A percentile compares a stretch with the other conserved stretches of the same genome.
Conservation (phyloP, 1,284 basidiomycete genomes). For the Leccinum pseudoinsigne region DNA sequence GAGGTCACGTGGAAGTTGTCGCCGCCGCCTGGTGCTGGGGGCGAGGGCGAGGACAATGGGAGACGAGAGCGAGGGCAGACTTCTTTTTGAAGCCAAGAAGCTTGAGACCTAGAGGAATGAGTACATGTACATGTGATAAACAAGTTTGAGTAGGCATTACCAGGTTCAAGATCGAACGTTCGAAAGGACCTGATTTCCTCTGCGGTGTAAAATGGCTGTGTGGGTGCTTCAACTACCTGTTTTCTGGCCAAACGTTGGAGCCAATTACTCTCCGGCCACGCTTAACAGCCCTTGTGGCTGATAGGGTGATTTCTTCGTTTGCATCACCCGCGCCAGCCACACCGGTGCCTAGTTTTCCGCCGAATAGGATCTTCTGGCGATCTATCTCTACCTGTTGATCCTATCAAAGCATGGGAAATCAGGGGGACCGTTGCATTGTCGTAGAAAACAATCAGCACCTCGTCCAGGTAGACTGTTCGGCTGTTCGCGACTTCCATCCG, state of each 20-base stretch:
- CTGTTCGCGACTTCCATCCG: conserved; percentile 71
- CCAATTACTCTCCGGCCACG: conserved; percentile 47
- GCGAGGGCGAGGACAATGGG: too few relatives aligned
- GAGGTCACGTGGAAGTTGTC: background rate
- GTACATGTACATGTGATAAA: conserved; percentile 1
- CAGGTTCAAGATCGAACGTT: conserved; percentile 73
- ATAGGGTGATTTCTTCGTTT: conserved; percentile 29
- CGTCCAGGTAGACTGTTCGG: conserved; percentile 76
- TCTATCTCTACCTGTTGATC: conserved; percentile 60
- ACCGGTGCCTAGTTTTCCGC: conserved; percentile 55
- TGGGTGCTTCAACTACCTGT: conserved; percentile 3
- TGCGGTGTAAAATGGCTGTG: conserved; percentile 84
- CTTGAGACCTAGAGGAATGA: conserved; percentile 61
- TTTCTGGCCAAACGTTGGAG: background rate
- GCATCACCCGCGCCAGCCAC: conserved; percentile 46
- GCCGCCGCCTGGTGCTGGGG: too few relatives aligned
- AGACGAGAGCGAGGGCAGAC: conserved; percentile 24
- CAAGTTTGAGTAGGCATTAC: conserved; percentile 41
- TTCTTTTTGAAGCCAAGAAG: conserved; percentile 90
- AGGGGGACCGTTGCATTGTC: conserved; percentile 2
- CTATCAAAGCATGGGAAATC: conserved; percentile 37
- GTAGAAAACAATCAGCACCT: conserved; percentile 43
- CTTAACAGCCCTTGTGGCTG: conserved; percentile 44
- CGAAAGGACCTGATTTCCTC: conserved; percentile 84
- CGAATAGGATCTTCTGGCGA: conserved; percentile 58